These are phyloP conservation scores for Hyphopichia burtonii DNA, from an alignment of 1,139 yeast genomes.

Conservation along the genomic window DNA sequence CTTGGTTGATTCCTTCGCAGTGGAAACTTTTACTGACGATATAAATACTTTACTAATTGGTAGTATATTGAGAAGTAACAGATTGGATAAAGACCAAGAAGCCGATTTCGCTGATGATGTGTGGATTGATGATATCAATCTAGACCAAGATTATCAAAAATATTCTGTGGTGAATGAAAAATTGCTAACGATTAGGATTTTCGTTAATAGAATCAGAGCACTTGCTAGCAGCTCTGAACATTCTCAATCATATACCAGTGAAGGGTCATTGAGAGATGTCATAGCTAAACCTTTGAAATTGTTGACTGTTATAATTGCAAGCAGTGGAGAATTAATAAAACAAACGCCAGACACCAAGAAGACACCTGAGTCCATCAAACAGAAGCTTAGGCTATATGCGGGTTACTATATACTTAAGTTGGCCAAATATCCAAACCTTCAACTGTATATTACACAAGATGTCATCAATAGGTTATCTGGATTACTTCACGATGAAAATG, in stretches of 20 bases:
- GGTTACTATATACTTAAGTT: slow-evolving; percentile 66
- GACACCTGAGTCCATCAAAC: slow-evolving; percentile 65
- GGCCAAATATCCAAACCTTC: slow-evolving; percentile 55
- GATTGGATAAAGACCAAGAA: slow-evolving; percentile 17
- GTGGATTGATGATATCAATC: slow-evolving; percentile 52
- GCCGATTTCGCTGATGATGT: slow-evolving; percentile 25
- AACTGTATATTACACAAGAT: slow-evolving; percentile 50
- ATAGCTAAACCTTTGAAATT: slow-evolving; percentile 43
- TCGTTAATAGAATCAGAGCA: slow-evolving; percentile 63
- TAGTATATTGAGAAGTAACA: slow-evolving; percentile 56
- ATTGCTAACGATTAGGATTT: slow-evolving; percentile 54
- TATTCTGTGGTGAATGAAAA: slow-evolving; percentile 42
- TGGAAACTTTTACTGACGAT: slow-evolving; percentile 56
- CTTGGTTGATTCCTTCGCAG: slow-evolving; percentile 45
- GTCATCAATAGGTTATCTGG: slow-evolving; percentile 55
- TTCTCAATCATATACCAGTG: not conserved
- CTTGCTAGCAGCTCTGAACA: slow-evolving; percentile 22
- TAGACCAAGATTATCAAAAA: slow-evolving; percentile 25
- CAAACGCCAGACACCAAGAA: slow-evolving; percentile 45
- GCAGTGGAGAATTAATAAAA: slow-evolving; percentile 78
- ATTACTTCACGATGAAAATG: slow-evolving; percentile 66
- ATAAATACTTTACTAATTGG: slow-evolving; percentile 62
- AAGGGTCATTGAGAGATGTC: not conserved
- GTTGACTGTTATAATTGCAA: slow-evolving; percentile 63
- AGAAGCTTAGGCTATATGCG: slow-evolving; percentile 65